Evolutionary conservation across 2,329 filamentous ascomycete genomes (phyloP), one percentile per base, ranked within the genome.

Genomic region (Dactylellina haptotyla): DNA sequence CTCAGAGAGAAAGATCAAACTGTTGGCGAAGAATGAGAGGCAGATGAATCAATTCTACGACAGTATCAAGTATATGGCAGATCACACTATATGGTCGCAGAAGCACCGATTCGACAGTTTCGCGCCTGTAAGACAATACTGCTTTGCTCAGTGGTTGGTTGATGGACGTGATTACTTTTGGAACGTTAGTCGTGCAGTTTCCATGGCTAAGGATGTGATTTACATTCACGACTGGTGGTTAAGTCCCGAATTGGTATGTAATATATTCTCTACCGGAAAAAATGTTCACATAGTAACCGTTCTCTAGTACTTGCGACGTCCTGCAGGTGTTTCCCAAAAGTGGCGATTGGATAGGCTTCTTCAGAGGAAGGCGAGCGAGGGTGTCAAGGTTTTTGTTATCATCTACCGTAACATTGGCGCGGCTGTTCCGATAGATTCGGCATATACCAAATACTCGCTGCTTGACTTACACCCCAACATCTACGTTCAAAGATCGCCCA

Each of bases 181-280:
- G 95, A 96, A 97, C 80, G 93, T 98, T 5, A 98, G 94, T 9
- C 88, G 94, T 76, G 95, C 95, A 10, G 96, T 99, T 78, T 95
- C 92, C 80, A 97, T 97, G 88, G 95, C 95, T 6, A 92, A 92
- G 78, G 95, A 98, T 82, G 94, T 98, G 75, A 94, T 99, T 77
- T 98, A 98, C 81, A 98, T 99, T 75, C 95, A 99, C 80, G 95
- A 98, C 81, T 99, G 95, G 95, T 99, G 95, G 95, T 83, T 99
- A 41, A 97, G 92, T 77, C 95, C 95, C 0, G 94, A 99, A 81
- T 83, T 99, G 39, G 77, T 78, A 61, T 53, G 77, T 62, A 48
- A 26, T 20, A 37, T 28, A 6, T 39, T 65, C 30, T 16, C n/a
- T 10, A 8, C 16, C 2, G 32, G 61, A 20, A 41, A 54, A 23